Conservation (phyloP, 148 eudicot genomes). For the Fagopyrum esculentum region DNA sequence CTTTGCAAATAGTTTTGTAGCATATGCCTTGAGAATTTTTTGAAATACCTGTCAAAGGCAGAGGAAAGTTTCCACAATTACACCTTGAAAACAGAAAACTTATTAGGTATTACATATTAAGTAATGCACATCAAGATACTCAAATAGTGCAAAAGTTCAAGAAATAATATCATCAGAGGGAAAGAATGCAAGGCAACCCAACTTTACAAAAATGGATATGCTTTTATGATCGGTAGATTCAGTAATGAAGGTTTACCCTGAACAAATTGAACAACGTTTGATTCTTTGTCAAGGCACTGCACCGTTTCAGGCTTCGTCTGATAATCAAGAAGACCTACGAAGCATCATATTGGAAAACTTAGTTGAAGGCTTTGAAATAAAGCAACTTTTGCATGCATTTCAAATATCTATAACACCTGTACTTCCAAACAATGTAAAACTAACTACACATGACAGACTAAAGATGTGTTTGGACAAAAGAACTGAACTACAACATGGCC, state of each 20-base stretch:
- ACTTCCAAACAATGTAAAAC: neutral
- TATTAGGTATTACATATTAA: neutral
- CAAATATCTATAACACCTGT: neutral
- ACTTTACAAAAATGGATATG: neutral
- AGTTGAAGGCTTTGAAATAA: conserved; percentile 9
- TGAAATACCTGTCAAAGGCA: conserved; percentile 61
- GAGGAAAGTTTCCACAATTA: conserved; percentile 3
- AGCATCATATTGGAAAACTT: conserved; percentile 12
- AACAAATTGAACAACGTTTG: conserved; percentile 83
- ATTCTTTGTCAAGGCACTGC: conserved; percentile 91
- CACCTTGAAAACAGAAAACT: neutral
- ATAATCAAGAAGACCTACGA: conserved; percentile 80
- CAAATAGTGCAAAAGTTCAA: neutral
- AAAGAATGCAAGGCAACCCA: neutral
- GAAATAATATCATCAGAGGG: neutral
- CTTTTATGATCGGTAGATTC: neutral
- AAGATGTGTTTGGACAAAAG: too few species aligned
- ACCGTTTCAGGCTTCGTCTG: conserved; percentile 89
- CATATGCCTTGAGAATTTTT: conserved; percentile 90
- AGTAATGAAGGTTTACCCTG: conserved; percentile 33
- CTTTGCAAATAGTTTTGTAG: conserved; percentile 74
- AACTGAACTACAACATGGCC: neutral
- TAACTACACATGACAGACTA: neutral
- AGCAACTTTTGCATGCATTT: neutral
- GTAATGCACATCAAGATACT: neutral